Conservation (phyloP, 495 filamentous ascomycete species). For the Hyaloscypha finlandica region DNA sequence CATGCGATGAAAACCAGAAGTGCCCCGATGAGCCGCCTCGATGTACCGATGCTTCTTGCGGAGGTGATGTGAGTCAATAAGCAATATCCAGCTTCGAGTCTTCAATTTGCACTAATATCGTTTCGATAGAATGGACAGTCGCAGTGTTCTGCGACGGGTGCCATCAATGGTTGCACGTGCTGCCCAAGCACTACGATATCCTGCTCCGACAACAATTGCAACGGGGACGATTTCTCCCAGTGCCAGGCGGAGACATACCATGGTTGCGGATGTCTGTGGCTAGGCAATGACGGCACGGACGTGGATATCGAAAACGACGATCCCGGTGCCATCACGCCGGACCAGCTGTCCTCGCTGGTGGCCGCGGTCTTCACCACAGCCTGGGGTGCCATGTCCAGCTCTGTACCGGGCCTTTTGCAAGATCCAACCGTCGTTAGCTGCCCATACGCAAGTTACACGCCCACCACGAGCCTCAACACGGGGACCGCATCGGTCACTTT, state of each 20-base stretch:
- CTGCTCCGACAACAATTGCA: conserved; percentile 14
- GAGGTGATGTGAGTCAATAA: conserved; percentile 16
- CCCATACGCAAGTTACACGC: conserved; percentile 15
- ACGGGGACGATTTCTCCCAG: conserved; percentile 8
- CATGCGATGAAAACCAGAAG: conserved; percentile 14
- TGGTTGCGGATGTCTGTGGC: conserved; percentile 15
- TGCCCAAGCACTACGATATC: conserved; percentile 9
- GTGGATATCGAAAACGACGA: conserved; percentile 1
- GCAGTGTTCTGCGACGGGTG: conserved; percentile 6
- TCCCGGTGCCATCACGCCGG: conserved; percentile 9
- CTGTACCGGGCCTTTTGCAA: conserved; percentile 9
- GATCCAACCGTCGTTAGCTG: conserved; percentile 8
- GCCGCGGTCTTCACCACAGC: conserved; percentile 11
- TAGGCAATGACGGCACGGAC: conserved; percentile 11
- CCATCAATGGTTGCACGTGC: conserved; percentile 15
- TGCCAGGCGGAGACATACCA: conserved; percentile 14
- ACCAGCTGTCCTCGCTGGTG: conserved; percentile 10
- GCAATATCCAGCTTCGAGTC: conserved; percentile 9
- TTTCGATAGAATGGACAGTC: conserved; percentile 12
- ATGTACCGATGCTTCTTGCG: conserved; percentile 10
- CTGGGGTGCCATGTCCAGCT: conserved; percentile 9
- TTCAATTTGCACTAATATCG: conserved; percentile 11
- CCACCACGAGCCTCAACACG: conserved; percentile 8
- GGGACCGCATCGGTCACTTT: conserved; percentile 9
- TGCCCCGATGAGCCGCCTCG: conserved; percentile 12